phyloP scores from a whole-genome alignment of 2,329 filamentous ascomycete species.

The Aureobasidium uvarum region DNA sequence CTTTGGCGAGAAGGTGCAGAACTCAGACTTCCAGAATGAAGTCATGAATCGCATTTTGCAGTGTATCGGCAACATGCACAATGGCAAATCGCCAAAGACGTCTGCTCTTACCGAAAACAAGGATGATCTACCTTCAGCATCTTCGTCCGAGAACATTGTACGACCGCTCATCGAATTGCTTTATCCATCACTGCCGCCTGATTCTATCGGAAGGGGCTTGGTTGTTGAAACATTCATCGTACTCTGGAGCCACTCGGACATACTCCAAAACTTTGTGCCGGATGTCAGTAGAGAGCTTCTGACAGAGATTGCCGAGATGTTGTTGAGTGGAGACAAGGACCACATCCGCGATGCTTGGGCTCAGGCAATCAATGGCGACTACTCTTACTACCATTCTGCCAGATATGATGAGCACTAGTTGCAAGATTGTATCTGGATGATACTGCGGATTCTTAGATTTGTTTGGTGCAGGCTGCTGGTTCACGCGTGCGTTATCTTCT shows the following conservation, averaged over 20 bases:
- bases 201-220: slow-evolving; percentile 23
- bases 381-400: slow-evolving; percentile 26
- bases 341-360: slow-evolving; percentile 27
- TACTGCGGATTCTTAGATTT: not conserved
- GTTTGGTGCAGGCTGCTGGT: slow-evolving; percentile 18
- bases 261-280: slow-evolving; percentile 21
- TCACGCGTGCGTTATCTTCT: slow-evolving; percentile 6
- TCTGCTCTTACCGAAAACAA: not conserved
- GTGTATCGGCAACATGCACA: slow-evolving; percentile 25
- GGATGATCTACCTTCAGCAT: not conserved
- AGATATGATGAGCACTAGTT: slow-evolving; percentile 21
- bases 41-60: slow-evolving; percentile 26
- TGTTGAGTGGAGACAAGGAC: slow-evolving; percentile 26
- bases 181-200: slow-evolving; percentile 23
- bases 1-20: slow-evolving; percentile 26
- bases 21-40: slow-evolving; percentile 25
- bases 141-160: slow-evolving; percentile 24
- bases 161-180: slow-evolving; percentile 22
- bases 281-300: slow-evolving; percentile 21
- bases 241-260: slow-evolving; percentile 26
- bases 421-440: not conserved
- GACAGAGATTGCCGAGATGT: slow-evolving; percentile 27
- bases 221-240: slow-evolving; percentile 26
- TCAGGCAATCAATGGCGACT: slow-evolving; percentile 24
- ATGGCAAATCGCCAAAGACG: slow-evolving; percentile 6